These are phyloP conservation scores for Colletotrichum eremochloae DNA, from an alignment of 2,329 filamentous ascomycete species.

Conservation along the genomic window DNA sequence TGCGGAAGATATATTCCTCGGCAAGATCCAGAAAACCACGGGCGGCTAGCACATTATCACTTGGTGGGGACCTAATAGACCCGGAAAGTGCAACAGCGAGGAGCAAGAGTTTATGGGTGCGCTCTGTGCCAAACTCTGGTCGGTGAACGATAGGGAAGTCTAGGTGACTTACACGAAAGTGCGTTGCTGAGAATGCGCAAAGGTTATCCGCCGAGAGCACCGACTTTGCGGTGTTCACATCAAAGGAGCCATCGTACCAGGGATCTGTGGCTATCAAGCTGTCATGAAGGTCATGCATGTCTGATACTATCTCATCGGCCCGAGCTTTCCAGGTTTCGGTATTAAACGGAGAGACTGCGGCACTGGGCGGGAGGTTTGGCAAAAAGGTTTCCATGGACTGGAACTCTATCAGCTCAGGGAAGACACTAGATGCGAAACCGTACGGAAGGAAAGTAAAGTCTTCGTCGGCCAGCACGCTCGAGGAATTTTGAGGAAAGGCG, in stretches of 20 bases:
- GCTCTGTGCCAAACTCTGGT: slow-evolving; percentile 44
- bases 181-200: slow-evolving; percentile 43
- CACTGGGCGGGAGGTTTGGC: background rate
- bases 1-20: slow-evolving; percentile 44
- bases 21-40: slow-evolving; percentile 37
- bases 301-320: slow-evolving; percentile 12
- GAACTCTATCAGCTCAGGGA: slow-evolving; percentile 24
- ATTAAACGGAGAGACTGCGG: background rate
- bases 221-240: slow-evolving; percentile 34
- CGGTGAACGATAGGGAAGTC: slow-evolving; percentile 49
- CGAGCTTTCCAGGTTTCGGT: background rate
- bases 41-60: slow-evolving; percentile 41
- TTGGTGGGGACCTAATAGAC: slow-evolving; percentile 41
- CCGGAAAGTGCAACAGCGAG: slow-evolving; percentile 43
- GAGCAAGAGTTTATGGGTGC: slow-evolving; percentile 39
- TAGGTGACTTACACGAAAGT: slow-evolving; percentile 46
- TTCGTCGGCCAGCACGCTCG: slow-evolving; percentile 18
- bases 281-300: slow-evolving; percentile 24
- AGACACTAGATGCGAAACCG: slow-evolving; percentile 6
- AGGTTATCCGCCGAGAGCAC: slow-evolving; percentile 44
- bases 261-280: slow-evolving; percentile 36
- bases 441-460: slow-evolving; percentile 29
- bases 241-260: slow-evolving; percentile 40
- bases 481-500: background rate
- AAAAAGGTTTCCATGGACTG: background rate